Evolutionary conservation across 2,329 filamentous ascomycete species (phyloP), one percentile per base, ranked within the genome.

Genomic region (Fusarium cicatricum): DNA sequence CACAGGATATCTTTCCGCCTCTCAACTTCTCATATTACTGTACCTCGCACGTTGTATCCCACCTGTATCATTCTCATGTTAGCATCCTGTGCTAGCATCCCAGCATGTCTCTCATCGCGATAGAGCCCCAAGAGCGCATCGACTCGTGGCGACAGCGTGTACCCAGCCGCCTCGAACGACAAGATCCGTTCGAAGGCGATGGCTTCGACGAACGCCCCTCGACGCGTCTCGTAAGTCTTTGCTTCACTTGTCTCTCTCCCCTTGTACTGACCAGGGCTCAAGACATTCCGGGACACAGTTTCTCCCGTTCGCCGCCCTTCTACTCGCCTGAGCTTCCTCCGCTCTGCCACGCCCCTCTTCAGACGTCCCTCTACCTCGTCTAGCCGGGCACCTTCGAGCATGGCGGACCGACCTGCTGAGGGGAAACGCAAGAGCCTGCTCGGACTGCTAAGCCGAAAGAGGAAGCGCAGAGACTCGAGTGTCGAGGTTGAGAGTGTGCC

Each of bases 151-250:
- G 74, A 5, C 62, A 65, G 23, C 71, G 69, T 11, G 70, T 77
- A 17, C 74, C 75, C 11, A 73, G 70, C 33, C 70, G 70, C 14
- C 54, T 73, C 8, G 73, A 76, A 14, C 66, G 74, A 17, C 66
- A 71, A 4, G 71, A 75, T 48, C 75, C 75, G 0, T 77, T 77
- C 38, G 64, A 60, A 11, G 69, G 69, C 9, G 73, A 76, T 41
- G 70, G 68, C 0, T 75, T 75, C 17, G 66, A 62, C 2, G 60
- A 64, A 14, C 67, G 72, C 3, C 71, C 72, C 15, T 49, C 62
- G 0, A 74, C 72, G 6, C 69, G 71, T 32, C 57, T 73, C 11
- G 73, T 73, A 23, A 32, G 60, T 53, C 28, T 14, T 23, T 43
- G 8, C 9, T 6, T 15, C 4, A 16, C 19, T 1, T 3, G 10